Evolutionary conservation across 139 green algal genomes (phyloP).

Genomic region (Trebouxia sp.): DNA sequence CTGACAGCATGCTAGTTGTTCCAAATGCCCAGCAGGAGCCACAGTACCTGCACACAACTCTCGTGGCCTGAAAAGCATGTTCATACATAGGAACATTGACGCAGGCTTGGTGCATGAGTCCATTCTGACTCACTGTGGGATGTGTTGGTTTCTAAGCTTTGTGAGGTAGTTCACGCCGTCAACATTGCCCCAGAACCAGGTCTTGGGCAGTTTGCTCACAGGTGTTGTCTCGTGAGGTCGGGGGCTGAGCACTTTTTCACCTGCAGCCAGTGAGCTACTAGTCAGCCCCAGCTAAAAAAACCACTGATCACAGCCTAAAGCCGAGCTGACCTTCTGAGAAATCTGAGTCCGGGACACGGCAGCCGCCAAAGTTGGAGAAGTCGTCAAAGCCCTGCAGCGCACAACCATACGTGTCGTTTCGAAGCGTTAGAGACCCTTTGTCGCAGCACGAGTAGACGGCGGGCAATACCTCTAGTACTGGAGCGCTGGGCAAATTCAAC

Average conservation of each 20-base stretch:
- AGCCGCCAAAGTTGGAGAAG: neutral
- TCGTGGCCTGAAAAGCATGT: neutral
- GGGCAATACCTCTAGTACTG: too few species aligned
- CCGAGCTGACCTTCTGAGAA: neutral
- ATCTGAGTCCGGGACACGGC: constrained; percentile 4
- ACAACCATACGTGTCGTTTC: too few species aligned
- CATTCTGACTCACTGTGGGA: neutral
- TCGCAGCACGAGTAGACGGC: neutral
- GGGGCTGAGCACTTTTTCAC: neutral
- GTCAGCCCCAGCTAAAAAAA: neutral
- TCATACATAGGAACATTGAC: too few species aligned
- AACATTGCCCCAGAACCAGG: constrained; percentile 12
- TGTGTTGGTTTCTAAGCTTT: constrained; percentile 9
- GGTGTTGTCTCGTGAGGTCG: neutral
- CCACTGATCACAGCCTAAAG: neutral
- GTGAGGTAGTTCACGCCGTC: constrained; percentile 17
- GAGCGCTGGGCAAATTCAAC: too few species aligned
- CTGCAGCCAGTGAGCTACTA: neutral
- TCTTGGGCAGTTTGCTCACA: constrained; percentile 11
- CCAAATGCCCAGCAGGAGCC: constrained; percentile 14
- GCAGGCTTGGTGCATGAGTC: neutral
- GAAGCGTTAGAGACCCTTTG: neutral
- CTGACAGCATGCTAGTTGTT: constrained; percentile 18
- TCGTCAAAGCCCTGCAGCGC: neutral
- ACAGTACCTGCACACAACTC: constrained; percentile 9